These are phyloP conservation scores for Wickerhamomyces canadensis DNA, from an alignment of 805 yeast genomes.

Conservation along the genomic window DNA sequence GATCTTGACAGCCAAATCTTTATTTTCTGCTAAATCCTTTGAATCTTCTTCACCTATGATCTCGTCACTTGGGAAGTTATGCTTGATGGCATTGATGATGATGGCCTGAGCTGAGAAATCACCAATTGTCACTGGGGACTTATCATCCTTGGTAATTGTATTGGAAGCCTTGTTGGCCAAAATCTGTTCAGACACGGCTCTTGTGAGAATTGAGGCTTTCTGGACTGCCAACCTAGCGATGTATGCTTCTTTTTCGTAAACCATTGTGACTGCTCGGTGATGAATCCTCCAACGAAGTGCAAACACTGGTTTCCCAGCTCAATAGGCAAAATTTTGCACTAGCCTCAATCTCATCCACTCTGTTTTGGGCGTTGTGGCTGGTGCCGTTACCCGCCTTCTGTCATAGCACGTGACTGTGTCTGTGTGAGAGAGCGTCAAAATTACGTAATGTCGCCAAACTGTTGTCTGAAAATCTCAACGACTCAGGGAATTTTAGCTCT, in stretches of 20 bases:
- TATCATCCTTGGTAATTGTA: constrained; percentile 77
- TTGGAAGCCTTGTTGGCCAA: constrained; percentile 39
- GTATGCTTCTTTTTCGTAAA: constrained; percentile 59
- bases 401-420: too few species aligned
- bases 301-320: too few species aligned
- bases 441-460: too few species aligned
- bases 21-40: constrained; percentile 49
- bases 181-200: constrained; percentile 51
- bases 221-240: constrained; percentile 89
- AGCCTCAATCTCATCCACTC: too few species aligned
- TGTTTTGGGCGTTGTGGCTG: too few species aligned
- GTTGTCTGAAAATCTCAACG: too few species aligned
- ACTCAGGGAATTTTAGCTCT: too few species aligned
- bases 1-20: constrained; percentile 46
- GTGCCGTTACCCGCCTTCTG: too few species aligned
- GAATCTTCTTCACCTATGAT: constrained; percentile 96
- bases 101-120: constrained; percentile 96
- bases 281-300: too few species aligned
- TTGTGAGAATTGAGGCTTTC: constrained; percentile 76
- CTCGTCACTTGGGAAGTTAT: constrained; percentile 77
- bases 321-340: too few species aligned
- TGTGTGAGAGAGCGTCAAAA: too few species aligned
- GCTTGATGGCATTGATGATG: constrained; percentile 73
- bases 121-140: constrained; percentile 94
- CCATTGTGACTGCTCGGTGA: too few species aligned